Conservation (phyloP, 208 protist genomes). For the Crithidia acanthocephali region DNA sequence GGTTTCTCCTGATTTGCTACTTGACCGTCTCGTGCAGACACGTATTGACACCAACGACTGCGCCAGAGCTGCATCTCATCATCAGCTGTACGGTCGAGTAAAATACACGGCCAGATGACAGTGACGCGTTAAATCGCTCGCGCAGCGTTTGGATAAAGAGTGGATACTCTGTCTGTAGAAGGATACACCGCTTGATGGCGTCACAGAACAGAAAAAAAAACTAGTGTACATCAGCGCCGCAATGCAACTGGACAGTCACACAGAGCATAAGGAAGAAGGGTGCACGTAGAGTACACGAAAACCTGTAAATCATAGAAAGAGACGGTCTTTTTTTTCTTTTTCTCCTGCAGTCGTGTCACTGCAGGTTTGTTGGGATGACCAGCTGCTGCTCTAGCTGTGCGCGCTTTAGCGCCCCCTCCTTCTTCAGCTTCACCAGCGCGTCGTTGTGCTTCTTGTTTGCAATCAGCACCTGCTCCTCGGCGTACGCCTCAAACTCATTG, state of each 20-base stretch:
- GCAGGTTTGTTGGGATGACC: constrained; percentile 45
- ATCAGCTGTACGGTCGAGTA: too few species aligned
- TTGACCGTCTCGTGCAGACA: too few species aligned
- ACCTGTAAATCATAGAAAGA: too few species aligned
- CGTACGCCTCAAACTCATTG: constrained; percentile 61
- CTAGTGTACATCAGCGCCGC: not conserved
- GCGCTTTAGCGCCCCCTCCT: constrained; percentile 77
- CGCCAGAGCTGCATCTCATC: too few species aligned
- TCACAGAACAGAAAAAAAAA: not conserved
- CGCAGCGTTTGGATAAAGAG: too few species aligned
- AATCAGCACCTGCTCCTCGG: constrained; percentile 84
- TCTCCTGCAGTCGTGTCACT: constrained; percentile 15
- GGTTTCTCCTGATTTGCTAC: too few species aligned
- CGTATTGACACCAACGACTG: too few species aligned
- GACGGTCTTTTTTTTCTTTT: too few species aligned
- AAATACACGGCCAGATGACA: too few species aligned
- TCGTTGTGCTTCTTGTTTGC: constrained; percentile 81
- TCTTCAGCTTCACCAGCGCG: constrained; percentile 70
- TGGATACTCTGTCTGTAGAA: too few species aligned
- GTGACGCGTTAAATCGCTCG: too few species aligned
- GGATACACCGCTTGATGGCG: too few species aligned
- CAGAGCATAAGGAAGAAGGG: not conserved
- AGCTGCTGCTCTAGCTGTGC: constrained; percentile 84
- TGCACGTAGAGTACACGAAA: not conserved
- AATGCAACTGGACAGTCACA: not conserved